phyloP scores from a whole-genome alignment of 345 rosid species.

The Alliaria petiolata region DNA sequence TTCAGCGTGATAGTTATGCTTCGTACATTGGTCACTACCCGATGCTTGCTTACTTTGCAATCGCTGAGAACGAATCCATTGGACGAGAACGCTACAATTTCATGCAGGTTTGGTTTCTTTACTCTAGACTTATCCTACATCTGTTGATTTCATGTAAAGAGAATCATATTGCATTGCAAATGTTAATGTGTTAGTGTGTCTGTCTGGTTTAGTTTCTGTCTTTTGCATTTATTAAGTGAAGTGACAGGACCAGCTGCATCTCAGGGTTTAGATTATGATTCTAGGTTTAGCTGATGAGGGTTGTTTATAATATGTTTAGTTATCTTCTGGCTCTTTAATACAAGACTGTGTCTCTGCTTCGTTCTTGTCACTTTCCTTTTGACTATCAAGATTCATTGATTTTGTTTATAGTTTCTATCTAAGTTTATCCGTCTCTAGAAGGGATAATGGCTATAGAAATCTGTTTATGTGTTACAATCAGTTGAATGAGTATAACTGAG shows the following conservation, averaged over 20 bases:
- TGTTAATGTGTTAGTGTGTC: not conserved
- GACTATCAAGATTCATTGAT: too few relatives aligned
- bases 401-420: too few relatives aligned
- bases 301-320: not conserved
- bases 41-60: too few relatives aligned
- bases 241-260: not conserved
- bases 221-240: not conserved
- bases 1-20: slow-evolving; percentile 88
- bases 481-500: too few relatives aligned
- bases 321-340: not conserved
- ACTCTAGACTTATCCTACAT: too few relatives aligned
- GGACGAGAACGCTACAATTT: slow-evolving; percentile 91
- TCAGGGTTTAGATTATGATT: too few relatives aligned
- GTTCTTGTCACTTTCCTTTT: too few relatives aligned
- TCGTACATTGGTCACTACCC: slow-evolving; percentile 86
- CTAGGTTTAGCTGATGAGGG: not conserved
- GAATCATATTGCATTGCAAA: not conserved
- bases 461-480: too few relatives aligned
- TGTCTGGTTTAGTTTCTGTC: not conserved
- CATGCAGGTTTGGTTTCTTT: slow-evolving; percentile 58
- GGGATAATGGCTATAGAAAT: too few relatives aligned
- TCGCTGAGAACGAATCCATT: slow-evolving; percentile 85
- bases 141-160: not conserved
- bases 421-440: too few relatives aligned
- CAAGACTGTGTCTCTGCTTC: not conserved